A percentile compares a stretch with the other conserved stretches of the same genome.
phyloP scores from a whole-genome alignment of 768 basidiomycete genomes.

The Boletus edulis region DNA sequence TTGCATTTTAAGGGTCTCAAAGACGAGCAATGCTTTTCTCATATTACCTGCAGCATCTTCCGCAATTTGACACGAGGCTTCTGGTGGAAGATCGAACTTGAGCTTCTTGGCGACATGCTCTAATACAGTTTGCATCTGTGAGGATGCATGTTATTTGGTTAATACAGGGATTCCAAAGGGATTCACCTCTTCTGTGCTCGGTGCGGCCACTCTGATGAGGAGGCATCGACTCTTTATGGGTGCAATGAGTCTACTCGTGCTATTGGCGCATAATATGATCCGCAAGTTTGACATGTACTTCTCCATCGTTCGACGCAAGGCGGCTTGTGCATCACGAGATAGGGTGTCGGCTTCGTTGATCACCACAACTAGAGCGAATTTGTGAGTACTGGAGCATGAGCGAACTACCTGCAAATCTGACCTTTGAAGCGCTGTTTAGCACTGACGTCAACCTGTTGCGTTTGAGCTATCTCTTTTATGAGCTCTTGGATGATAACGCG shows the following conservation, averaged over 20 bases:
- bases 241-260: slow-evolving; percentile 92
- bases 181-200: slow-evolving; percentile 70
- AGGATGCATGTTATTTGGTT: neutral
- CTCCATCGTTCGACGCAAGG: slow-evolving; percentile 96
- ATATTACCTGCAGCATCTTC: slow-evolving; percentile 86
- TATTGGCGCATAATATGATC: slow-evolving; percentile 94
- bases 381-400: neutral
- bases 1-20: slow-evolving; percentile 97
- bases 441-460: slow-evolving; percentile 94
- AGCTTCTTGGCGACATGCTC: slow-evolving; percentile 77
- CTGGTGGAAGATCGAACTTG: slow-evolving; percentile 75
- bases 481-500: slow-evolving; percentile 95
- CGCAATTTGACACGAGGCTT: slow-evolving; percentile 73
- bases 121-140: slow-evolving; percentile 79
- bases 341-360: slow-evolving; percentile 98
- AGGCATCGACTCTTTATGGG: slow-evolving; percentile 96
- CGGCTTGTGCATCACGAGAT: slow-evolving; percentile 94
- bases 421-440: slow-evolving; percentile 98
- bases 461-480: slow-evolving; percentile 97
- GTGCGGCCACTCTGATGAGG: slow-evolving; percentile 90
- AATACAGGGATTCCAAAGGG: neutral
- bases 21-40: slow-evolving; percentile 89
- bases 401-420: slow-evolving; percentile 25
- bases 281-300: slow-evolving; percentile 99
- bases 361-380: slow-evolving; percentile 69